Evolutionary conservation across 2,329 filamentous ascomycete species (phyloP).

Genomic region (Arthrobotrys iridis): DNA sequence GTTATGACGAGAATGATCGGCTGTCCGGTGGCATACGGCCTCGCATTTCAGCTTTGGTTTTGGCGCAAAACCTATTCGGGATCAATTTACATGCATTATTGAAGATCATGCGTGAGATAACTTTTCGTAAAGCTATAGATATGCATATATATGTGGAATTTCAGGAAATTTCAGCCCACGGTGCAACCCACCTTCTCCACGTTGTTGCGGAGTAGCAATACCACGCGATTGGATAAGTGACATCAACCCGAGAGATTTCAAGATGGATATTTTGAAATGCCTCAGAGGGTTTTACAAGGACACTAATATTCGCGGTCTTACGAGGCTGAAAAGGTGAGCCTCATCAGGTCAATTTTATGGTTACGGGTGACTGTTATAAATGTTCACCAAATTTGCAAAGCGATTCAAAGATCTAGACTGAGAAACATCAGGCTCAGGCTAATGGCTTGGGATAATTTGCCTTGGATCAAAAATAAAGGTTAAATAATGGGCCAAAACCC

Average conservation of each 20-base stretch:
- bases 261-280: neutral
- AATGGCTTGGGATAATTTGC: too few relatives aligned
- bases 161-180: neutral
- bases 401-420: too few relatives aligned
- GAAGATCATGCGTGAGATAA: neutral
- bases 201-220: neutral
- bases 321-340: neutral
- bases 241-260: neutral
- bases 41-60: neutral
- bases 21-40: neutral
- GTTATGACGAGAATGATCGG: neutral
- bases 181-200: neutral
- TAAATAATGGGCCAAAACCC: neutral
- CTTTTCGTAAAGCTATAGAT: neutral
- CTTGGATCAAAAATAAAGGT: neutral
- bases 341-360: neutral
- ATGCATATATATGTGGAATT: too few relatives aligned
- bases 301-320: neutral
- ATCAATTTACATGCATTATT: neutral
- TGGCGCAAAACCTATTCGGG: neutral
- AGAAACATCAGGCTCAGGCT: too few relatives aligned
- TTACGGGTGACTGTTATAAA: neutral
- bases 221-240: neutral
- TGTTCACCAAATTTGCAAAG: too few relatives aligned
- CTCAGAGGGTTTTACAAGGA: neutral